These are phyloP conservation scores for Pontederia crassipes DNA, from an alignment of 176 grass and related monocot species.

Conservation along the genomic window DNA sequence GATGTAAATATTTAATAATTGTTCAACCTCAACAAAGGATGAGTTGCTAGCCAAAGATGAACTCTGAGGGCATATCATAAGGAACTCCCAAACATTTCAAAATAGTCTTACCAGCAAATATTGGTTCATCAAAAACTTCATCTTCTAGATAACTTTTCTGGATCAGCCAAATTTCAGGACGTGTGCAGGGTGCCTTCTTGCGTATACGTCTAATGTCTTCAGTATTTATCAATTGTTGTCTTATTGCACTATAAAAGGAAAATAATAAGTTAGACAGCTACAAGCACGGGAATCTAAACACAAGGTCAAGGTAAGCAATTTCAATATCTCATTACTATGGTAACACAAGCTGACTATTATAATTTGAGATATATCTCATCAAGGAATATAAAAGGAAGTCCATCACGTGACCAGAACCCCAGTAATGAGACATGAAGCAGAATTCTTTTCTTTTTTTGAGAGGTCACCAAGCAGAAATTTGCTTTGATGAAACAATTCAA, in stretches of 20 bases:
- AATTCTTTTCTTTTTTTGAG: too few species aligned
- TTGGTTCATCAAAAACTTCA: conserved; percentile 66
- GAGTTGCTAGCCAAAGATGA: neutral
- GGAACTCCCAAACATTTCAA: conserved; percentile 3
- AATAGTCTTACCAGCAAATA: conserved; percentile 27
- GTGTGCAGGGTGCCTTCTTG: conserved; percentile 97
- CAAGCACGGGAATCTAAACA: too few species aligned
- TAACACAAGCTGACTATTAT: too few species aligned
- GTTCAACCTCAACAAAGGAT: too few species aligned
- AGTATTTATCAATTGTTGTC: conserved; percentile 91
- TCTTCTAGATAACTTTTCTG: conserved; percentile 87
- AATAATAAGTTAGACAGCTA: neutral
- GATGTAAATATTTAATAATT: too few species aligned
- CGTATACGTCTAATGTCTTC: conserved; percentile 89
- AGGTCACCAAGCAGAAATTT: too few species aligned
- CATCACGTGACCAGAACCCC: too few species aligned
- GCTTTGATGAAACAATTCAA: too few species aligned
- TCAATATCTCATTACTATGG: neutral
- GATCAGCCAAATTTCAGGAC: conserved; percentile 96
- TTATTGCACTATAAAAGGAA: conserved; percentile 56
- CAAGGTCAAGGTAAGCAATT: too few species aligned
- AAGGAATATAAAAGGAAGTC: too few species aligned
- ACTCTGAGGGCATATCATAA: conserved; percentile 6
- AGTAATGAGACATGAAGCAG: too few species aligned
- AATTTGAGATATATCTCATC: too few species aligned